Base-by-base conservation (phyloP, 2,329 filamentous ascomycete species). In the Lithohypha guttulata region DNA sequence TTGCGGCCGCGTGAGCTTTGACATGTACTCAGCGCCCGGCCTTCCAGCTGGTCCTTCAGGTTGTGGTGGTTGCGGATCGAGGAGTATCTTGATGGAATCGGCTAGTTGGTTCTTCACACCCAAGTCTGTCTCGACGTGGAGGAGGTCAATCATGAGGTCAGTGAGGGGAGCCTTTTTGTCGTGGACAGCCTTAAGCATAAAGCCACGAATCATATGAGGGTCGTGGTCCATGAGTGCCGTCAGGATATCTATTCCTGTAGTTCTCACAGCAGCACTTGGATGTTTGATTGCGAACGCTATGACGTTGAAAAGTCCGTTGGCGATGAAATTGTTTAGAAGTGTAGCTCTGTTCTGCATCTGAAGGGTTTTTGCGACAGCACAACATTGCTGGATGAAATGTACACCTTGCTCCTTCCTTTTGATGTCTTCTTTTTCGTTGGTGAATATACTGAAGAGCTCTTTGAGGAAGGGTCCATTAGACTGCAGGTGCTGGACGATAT, bases 141-240 rank as follows among this genome's bases (percentile, higher is more conserved):
- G 72, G 28, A 98, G 70, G 51, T 95, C 89, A 42, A 96, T 93
- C 27, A 98, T 66, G 0, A 84, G 93, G 56, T 96, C 91, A 1
- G 86, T 95, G 39, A 98, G 63, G 3, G 85, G 84, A 2, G 79
- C 77, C 51, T 84, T 78, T 56, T 87, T 87, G 48, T 95, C 86
- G 48, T 81, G 80, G 46, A 95, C 81, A 49, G 93, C 85, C 46
- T 86, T 84, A 59, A 94, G 89, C 52, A 96, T 87, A 39, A 89
- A 93, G 50, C 81, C 79, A 34, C 91, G 81, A 56, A 98, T 89
- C 81, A 95, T 86, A 51, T 86, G 76, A 2, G 89, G 82, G 53
- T 98, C 91, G 55, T 96, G 87, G 53, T 98, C 91, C 51, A 98
- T 91, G 61, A 96, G 79, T 4, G 86, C 84, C 6, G 95, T 84